Percentiles rank a stretch among this genome's conserved stretches.
Evolutionary conservation across 2,329 filamentous ascomycete genomes (phyloP).

Genomic region (Fusarium hostae): DNA sequence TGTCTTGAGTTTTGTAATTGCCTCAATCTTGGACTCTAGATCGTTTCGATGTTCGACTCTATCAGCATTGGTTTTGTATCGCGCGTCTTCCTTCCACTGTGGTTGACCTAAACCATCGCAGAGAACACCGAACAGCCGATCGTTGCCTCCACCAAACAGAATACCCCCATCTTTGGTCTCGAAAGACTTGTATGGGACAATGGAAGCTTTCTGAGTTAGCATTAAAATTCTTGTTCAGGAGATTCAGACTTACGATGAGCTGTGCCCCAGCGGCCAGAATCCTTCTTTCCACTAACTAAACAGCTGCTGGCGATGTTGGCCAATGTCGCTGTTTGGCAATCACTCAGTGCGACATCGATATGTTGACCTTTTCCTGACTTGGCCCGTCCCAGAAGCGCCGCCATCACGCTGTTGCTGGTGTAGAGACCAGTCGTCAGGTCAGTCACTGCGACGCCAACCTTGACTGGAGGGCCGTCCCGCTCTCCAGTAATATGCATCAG

Average conservation of each 20-base stretch:
- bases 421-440: slow-evolving; percentile 96
- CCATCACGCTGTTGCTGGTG: slow-evolving; percentile 95
- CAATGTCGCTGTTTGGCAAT: slow-evolving; percentile 93
- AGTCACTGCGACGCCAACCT: slow-evolving; percentile 96
- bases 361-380: slow-evolving; percentile 87
- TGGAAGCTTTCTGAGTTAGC: slow-evolving; percentile 72
- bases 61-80: slow-evolving; percentile 70
- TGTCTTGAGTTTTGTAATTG: slow-evolving; percentile 77
- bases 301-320: slow-evolving; percentile 96
- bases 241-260: slow-evolving; percentile 77
- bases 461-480: slow-evolving; percentile 89
- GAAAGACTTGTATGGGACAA: slow-evolving; percentile 94
- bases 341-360: slow-evolving; percentile 89
- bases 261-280: slow-evolving; percentile 93
- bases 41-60: slow-evolving; percentile 77
- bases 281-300: slow-evolving; percentile 86
- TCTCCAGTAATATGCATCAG: slow-evolving; percentile 98
- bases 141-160: slow-evolving; percentile 78
- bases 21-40: slow-evolving; percentile 83
- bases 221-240: background rate
- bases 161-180: slow-evolving; percentile 77
- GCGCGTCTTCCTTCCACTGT: slow-evolving; percentile 69
- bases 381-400: slow-evolving; percentile 80
- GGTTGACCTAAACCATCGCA: slow-evolving; percentile 68
- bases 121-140: slow-evolving; percentile 73